Conservation (phyloP, 257 asterid genomes). For the Primulina eburnea region DNA sequence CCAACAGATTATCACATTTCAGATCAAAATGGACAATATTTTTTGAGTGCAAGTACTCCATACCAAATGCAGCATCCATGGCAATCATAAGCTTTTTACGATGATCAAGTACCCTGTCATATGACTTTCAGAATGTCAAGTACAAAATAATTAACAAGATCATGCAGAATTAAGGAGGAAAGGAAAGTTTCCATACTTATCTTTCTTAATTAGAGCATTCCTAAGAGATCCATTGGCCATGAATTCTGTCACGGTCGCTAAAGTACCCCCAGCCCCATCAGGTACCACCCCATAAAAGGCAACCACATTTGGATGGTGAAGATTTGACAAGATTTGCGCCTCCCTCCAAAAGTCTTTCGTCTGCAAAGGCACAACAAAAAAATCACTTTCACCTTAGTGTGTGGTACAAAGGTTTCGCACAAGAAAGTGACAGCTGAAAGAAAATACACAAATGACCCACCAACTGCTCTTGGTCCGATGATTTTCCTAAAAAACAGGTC, state of each 20-base stretch:
- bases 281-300: slow-evolving; percentile 88
- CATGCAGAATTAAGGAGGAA: slow-evolving; percentile 18
- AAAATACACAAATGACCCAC: slow-evolving; percentile 41
- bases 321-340: slow-evolving; percentile 64
- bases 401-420: slow-evolving; percentile 17
- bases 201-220: slow-evolving; percentile 51
- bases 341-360: slow-evolving; percentile 76
- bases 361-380: slow-evolving; percentile 31
- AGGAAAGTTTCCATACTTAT: slow-evolving; percentile 41
- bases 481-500: slow-evolving; percentile 62
- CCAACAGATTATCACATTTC: slow-evolving; percentile 75
- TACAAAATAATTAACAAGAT: slow-evolving; percentile 21
- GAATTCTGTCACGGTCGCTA: slow-evolving; percentile 74
- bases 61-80: slow-evolving; percentile 87
- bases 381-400: slow-evolving; percentile 8
- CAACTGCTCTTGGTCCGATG: slow-evolving; percentile 67
- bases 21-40: slow-evolving; percentile 79
- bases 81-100: slow-evolving; percentile 62
- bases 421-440: slow-evolving; percentile 8
- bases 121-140: slow-evolving; percentile 27
- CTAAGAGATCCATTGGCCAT: slow-evolving; percentile 81
- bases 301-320: slow-evolving; percentile 78
- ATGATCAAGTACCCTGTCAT: slow-evolving; percentile 51
- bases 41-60: slow-evolving; percentile 75
- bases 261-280: slow-evolving; percentile 74